These are phyloP conservation scores for Ophiocordyceps robertsii DNA, from an alignment of 2,329 filamentous ascomycete species.

Conservation along the genomic window DNA sequence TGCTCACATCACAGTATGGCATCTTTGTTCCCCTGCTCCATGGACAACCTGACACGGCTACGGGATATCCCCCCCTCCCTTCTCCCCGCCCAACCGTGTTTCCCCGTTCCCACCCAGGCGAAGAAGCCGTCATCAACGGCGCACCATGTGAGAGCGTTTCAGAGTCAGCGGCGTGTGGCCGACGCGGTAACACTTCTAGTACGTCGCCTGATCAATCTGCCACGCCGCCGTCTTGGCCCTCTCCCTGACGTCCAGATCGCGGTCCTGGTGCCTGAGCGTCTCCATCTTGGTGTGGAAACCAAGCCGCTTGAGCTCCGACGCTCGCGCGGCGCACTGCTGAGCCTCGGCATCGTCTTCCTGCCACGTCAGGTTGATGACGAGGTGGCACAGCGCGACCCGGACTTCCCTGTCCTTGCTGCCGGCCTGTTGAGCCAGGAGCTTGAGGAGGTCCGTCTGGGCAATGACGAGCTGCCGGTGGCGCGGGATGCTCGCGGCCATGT, in stretches of 20 bases:
- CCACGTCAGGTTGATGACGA: constrained; percentile 77
- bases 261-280: constrained; percentile 48
- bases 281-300: constrained; percentile 58
- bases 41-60: no score
- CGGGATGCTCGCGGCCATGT: constrained; percentile 72
- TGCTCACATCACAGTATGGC: no score
- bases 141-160: no score
- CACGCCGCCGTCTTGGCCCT: constrained; percentile 67
- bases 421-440: constrained; percentile 59
- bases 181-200: constrained; percentile 5
- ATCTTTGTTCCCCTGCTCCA: no score
- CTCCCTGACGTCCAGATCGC: constrained; percentile 71
- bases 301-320: constrained; percentile 52
- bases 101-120: neutral
- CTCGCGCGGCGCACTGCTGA: constrained; percentile 51
- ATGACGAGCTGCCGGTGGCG: constrained; percentile 67
- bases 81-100: no score
- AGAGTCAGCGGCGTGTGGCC: neutral
- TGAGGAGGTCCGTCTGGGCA: constrained; percentile 62
- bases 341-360: constrained; percentile 61
- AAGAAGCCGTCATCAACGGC: neutral
- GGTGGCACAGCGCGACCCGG: constrained; percentile 66
- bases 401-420: constrained; percentile 60
- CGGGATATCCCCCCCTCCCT: no score
- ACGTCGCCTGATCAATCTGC: constrained; percentile 44